phyloP scores from a whole-genome alignment of 1,284 basidiomycete genomes.

The Tilletia indica region DNA sequence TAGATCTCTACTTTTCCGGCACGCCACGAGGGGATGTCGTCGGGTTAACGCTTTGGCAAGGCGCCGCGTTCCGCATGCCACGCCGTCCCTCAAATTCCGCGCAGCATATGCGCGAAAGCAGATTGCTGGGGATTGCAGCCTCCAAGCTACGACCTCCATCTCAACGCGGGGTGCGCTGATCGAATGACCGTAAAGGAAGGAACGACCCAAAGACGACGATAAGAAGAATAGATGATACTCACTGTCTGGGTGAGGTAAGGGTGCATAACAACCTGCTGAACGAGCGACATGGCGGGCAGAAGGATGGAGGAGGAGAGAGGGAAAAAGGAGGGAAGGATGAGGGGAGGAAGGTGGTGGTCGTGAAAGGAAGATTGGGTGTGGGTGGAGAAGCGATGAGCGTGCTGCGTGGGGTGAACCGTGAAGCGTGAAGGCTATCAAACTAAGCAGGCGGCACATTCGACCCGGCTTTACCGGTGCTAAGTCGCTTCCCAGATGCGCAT shows the following conservation, averaged over 20 bases:
- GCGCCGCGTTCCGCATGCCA: too few species aligned
- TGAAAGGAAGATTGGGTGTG: neutral
- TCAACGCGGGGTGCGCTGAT: neutral
- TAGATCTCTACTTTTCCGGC: too few species aligned
- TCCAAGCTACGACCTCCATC: too few species aligned
- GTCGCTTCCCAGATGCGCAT: neutral
- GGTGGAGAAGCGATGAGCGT: neutral
- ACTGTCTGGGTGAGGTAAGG: slow-evolving; percentile 52
- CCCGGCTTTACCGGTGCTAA: neutral
- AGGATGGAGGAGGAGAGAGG: neutral
- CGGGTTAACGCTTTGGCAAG: too few species aligned
- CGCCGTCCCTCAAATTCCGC: too few species aligned
- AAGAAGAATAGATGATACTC: slow-evolving; percentile 19
- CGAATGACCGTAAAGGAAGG: neutral
- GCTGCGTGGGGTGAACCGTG: neutral
- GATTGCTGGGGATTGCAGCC: too few species aligned
- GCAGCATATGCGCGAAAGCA: too few species aligned
- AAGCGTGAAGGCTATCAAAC: too few species aligned
- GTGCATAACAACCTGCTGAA: slow-evolving; percentile 54
- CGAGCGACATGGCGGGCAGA: slow-evolving; percentile 43
- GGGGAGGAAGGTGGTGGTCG: neutral
- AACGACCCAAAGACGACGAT: too few species aligned
- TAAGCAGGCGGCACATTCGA: too few species aligned
- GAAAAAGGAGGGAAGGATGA: neutral
- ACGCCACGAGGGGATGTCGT: too few species aligned